Evolutionary conservation across 2,329 filamentous ascomycete genomes (phyloP), one percentile per base, ranked within the genome.

Genomic region (Ophiocordyceps polyrhachis-furcata): DNA sequence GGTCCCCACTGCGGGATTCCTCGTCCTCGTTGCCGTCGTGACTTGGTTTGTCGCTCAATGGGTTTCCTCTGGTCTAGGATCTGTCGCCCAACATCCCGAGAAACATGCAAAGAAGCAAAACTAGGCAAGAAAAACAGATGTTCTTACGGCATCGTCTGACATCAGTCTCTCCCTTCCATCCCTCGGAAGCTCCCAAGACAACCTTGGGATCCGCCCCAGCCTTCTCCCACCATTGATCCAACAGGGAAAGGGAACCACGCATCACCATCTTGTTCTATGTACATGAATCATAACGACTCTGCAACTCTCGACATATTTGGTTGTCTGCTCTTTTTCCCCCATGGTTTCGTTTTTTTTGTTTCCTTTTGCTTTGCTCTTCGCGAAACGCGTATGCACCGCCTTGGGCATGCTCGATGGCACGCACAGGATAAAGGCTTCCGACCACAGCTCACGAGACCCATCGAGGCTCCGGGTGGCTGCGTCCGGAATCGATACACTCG

Each of bases 1-100:
- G 15, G 55, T 82, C 20, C 79, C 83, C 19, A 89, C 82, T 2
- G 75, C 74, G 13, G 65, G 63, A 32, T 93, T 87, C 60, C 69
- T 93, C 45, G 53, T 70, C 4, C 51, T 73, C 3, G 70, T 93
- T 45, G 75, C 76, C n/a, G 49, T 62, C 23, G 50, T 57, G 35
- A 65, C 65, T 4, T 69, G 61, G 60, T 60, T 67, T 45, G 53
- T 69, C n/a, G 65, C 68, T 35, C 57, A 53, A 46, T 56, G 56
- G 47, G 54, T 57, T 19, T 54, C 54, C 20, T 51, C 50, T 15
- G 49, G 50, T 43, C 51, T 63, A 43, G 51, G 52, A 42, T 47
- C 45, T 41, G 54, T 59, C 48, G 60, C 57, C 17, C 29, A 32
- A 28, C 47, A 49, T 35, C 31, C 55, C 23, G 47, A 52, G 35